These are phyloP conservation scores for Cercospora sesami DNA, from an alignment of 2,329 filamentous ascomycete species.

Conservation along the genomic window DNA sequence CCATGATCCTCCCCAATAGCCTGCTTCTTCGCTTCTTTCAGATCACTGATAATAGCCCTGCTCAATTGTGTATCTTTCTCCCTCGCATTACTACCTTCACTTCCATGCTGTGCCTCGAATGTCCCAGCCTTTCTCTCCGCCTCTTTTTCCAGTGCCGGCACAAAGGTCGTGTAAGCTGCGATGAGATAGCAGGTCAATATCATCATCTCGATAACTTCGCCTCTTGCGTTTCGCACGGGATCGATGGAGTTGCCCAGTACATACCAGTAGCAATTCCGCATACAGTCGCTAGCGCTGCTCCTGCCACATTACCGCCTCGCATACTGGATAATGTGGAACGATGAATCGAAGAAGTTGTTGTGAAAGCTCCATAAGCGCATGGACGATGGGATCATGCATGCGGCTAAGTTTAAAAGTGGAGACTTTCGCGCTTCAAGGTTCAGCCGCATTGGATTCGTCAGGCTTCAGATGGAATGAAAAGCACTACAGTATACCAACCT, in stretches of 20 bases:
- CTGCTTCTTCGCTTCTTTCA: slow-evolving; percentile 31
- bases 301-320: slow-evolving; percentile 15
- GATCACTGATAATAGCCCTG: slow-evolving; percentile 31
- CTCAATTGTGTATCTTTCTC: slow-evolving; percentile 27
- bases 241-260: background rate
- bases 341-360: background rate
- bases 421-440: background rate
- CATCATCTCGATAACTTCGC: background rate
- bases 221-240: background rate
- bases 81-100: background rate
- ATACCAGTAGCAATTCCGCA: slow-evolving; percentile 11
- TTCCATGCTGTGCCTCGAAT: background rate
- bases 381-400: background rate
- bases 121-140: slow-evolving; percentile 15
- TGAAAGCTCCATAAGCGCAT: background rate
- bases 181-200: background rate
- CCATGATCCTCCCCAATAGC: slow-evolving; percentile 14
- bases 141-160: slow-evolving; percentile 35
- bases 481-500: background rate
- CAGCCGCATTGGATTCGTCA: background rate
- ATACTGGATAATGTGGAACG: background rate
- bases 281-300: slow-evolving; percentile 12
- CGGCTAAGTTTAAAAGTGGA: background rate
- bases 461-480: background rate
- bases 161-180: slow-evolving; percentile 34